Base-by-base conservation (phyloP, 495 filamentous ascomycete species). In the Penicillium simplicissimum region DNA sequence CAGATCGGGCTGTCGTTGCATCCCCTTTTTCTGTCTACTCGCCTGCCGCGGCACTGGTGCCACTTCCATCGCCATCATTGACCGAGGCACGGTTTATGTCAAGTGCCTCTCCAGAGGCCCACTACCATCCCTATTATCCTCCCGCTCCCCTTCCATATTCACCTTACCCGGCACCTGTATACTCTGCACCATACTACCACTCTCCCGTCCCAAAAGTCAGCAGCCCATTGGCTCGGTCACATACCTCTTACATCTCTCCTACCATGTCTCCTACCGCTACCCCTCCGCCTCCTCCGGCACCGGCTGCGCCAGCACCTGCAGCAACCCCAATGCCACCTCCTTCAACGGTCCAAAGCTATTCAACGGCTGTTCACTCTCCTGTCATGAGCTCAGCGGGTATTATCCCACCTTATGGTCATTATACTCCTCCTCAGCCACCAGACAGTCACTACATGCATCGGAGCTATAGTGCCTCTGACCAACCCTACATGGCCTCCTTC, bases 211-310 rank as follows among this genome's bases (percentile, higher is more conserved):
- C 75, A 37, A 78, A 77, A 67, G 62, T 72, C 49, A 76, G 70
- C 70, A 79, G 74, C 38, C 74, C 75, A 38, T 71, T 78, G 28
- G 74, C 75, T 52, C 73, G 70, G 36, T 66, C 71, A n/a, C 76
- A 78, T 62, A 70, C 68, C 36, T 65, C 68, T 28, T 75, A 79
- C 62, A 72, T 70, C 45, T 74, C 79, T 28, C 76, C 76, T 8
- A 61, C 62, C 62, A 76, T 79, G 71, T 77, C 76, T 31, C 75
- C 76, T 10, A 74, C 71, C 23, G 69, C 67, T 55, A 74, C 68
- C 25, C 70, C 73, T 34, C 64, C 57, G 15, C 57, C 57, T 17
- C 47, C 57, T 23, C 37, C 62, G 3, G 33, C 58, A 33, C 55
- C 49, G 15, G 47, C 57, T 4, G 54, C 57, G 5, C 60, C 66